Conservation (phyloP, 2,329 filamentous ascomycete genomes). For the Acephala macrosclerotiorum region DNA sequence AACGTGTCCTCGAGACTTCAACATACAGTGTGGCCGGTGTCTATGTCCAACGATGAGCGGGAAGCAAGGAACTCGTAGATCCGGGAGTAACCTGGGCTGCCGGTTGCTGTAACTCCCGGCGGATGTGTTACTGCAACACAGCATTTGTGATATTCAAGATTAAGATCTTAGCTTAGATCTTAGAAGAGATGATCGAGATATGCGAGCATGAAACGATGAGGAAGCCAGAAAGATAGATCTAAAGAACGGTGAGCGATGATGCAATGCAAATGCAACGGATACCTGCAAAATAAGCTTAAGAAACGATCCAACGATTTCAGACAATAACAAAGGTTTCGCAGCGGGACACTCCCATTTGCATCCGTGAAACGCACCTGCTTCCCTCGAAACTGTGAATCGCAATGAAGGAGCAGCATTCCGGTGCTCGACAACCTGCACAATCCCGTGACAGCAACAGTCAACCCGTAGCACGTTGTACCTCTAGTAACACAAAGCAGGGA, state of each 20-base stretch:
- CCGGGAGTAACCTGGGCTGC: constrained; percentile 2
- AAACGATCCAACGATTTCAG: background rate
- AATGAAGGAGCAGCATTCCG: background rate
- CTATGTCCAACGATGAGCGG: background rate
- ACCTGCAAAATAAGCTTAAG: background rate
- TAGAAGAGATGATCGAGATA: background rate
- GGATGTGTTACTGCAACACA: background rate
- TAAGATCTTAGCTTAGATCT: background rate
- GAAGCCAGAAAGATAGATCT: background rate
- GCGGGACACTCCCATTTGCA: background rate
- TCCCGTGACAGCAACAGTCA: constrained; percentile 2
- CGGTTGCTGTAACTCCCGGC: background rate
- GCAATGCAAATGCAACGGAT: background rate
- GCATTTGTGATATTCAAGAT: background rate
- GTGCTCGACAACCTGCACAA: background rate
- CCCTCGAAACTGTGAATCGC: background rate
- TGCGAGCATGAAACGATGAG: background rate
- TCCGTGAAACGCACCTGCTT: background rate
- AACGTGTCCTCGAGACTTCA: background rate
- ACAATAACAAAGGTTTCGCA: background rate
- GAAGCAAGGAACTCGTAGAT: background rate
- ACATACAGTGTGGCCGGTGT: background rate
- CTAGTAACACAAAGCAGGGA: background rate
- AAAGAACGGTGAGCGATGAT: background rate
- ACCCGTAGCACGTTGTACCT: background rate